Conservation (phyloP, 371 early-diverging fungal genomes). For the Batrachochytrium dendrobatidis region DNA sequence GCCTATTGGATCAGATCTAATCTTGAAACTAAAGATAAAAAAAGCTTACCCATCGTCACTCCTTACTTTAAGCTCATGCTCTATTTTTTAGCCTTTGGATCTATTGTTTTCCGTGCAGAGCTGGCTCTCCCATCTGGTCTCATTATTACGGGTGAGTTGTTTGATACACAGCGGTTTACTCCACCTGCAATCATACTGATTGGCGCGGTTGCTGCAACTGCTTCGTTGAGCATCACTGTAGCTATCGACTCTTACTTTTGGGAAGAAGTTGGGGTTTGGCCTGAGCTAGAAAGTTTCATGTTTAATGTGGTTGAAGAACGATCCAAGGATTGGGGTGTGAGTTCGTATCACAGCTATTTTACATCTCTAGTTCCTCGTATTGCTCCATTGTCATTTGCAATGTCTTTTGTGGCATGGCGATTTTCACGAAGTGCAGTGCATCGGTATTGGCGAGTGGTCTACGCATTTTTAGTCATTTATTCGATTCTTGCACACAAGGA, state of each 20-base stretch:
- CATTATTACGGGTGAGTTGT: conserved; percentile 31
- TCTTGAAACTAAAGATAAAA: conserved; percentile 7
- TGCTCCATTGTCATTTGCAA: conserved; percentile 57
- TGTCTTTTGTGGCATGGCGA: conserved; percentile 29
- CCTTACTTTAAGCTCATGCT: conserved; percentile 35
- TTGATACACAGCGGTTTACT: conserved; percentile 17
- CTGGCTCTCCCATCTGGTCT: conserved; percentile 45
- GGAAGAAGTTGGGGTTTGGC: conserved; percentile 66
- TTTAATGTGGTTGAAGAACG: conserved; percentile 80
- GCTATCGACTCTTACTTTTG: conserved; percentile 80
- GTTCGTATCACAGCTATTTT: conserved; percentile 73
- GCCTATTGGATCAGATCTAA: conserved; percentile 18
- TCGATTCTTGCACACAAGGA: conserved; percentile 90
- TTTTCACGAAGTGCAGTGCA: conserved; percentile 33
- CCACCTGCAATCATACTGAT: conserved; percentile 26
- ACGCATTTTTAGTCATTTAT: conserved; percentile 56
- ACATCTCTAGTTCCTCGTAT: conserved; percentile 66
- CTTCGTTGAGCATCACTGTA: conserved; percentile 44
- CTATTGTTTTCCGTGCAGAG: conserved; percentile 80
- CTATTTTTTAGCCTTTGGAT: conserved; percentile 49
- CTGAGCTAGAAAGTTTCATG: conserved; percentile 74
- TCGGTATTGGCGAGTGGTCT: conserved; percentile 48
- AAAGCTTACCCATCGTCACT: not conserved
- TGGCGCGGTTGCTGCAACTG: conserved; percentile 26
- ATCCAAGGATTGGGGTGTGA: conserved; percentile 74